Conservation (phyloP, 768 basidiomycete genomes). For the Amanita fuliginea region DNA sequence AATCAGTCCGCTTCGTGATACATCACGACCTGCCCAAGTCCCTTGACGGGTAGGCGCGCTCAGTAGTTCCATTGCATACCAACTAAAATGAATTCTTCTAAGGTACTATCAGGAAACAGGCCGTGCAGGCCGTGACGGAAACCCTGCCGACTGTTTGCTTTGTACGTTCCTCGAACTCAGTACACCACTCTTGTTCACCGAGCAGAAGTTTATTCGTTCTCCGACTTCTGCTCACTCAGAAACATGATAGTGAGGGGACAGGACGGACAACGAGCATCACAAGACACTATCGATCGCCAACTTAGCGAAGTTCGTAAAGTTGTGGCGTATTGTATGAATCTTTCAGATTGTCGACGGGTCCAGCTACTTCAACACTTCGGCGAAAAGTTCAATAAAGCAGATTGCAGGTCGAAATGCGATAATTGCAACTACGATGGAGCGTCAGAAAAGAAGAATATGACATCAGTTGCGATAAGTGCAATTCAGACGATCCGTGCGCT, state of each 20-base stretch:
- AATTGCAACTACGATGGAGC: constrained; percentile 56
- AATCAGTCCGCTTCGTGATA: constrained; percentile 81
- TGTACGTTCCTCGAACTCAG: constrained; percentile 37
- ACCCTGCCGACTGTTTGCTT: constrained; percentile 74
- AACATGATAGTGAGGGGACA: constrained; percentile 51
- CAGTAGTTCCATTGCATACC: background rate
- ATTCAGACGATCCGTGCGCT: constrained; percentile 46
- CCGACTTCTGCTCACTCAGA: constrained; percentile 44
- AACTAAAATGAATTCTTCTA: constrained; percentile 2
- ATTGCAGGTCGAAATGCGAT: constrained; percentile 71
- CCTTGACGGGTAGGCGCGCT: constrained; percentile 58
- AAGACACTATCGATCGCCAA: constrained; percentile 57
- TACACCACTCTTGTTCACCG: constrained; percentile 3
- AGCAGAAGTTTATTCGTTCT: constrained; percentile 51
- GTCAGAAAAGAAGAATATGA: constrained; percentile 46
- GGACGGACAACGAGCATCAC: constrained; percentile 27
- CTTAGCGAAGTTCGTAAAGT: constrained; percentile 56
- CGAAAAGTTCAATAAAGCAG: constrained; percentile 58
- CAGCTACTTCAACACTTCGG: constrained; percentile 87
- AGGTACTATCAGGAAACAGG: constrained; percentile 97
- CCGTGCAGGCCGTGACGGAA: constrained; percentile 87
- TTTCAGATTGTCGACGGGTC: constrained; percentile 75
- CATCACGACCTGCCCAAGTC: constrained; percentile 77
- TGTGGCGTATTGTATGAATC: constrained; percentile 70
- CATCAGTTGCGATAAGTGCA: constrained; percentile 40